Conservation (phyloP, 2,329 filamentous ascomycete genomes). For the Pseudonectria foliicola region DNA sequence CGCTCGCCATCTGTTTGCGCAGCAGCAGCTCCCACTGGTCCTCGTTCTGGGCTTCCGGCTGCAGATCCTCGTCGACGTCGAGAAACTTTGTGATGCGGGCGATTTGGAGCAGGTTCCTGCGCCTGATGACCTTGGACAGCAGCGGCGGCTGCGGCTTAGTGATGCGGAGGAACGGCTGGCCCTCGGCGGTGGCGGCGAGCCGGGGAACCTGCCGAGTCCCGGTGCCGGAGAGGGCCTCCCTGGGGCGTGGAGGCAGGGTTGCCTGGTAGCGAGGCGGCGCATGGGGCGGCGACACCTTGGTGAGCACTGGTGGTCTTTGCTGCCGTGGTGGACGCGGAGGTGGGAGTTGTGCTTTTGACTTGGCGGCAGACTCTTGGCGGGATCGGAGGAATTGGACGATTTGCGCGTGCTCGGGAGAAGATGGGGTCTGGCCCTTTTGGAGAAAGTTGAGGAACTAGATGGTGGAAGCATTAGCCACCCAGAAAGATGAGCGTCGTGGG, state of each 20-base stretch:
- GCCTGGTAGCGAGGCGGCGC: constrained; percentile 41
- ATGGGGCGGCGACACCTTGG: constrained; percentile 26
- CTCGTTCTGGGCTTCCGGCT: constrained; percentile 28
- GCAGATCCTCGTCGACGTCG: constrained; percentile 31
- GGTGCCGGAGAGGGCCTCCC: constrained; percentile 31
- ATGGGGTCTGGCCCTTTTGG: constrained; percentile 28
- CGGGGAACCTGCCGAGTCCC: constrained; percentile 50
- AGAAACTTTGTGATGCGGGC: constrained; percentile 31
- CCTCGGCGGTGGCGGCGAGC: constrained; percentile 44
- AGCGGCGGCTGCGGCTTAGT: constrained; percentile 55
- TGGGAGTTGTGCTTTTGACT: constrained; percentile 12
- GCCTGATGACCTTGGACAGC: constrained; percentile 51
- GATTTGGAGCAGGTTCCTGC: constrained; percentile 40
- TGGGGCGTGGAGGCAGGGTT: constrained; percentile 40
- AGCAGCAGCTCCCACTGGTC: constrained; percentile 44
- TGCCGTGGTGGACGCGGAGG: constrained; percentile 10
- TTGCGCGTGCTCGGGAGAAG: constrained; percentile 33
- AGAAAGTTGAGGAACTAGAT: constrained; percentile 36
- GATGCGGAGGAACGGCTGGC: constrained; percentile 58
- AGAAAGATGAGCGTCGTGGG: too few relatives aligned
- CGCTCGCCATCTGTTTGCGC: constrained; percentile 15
- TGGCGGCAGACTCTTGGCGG: constrained; percentile 13
- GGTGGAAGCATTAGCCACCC: not conserved
- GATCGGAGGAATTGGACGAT: constrained; percentile 35
- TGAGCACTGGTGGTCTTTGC: constrained; percentile 20